Conservation (phyloP, 192 early-diverging fungal genomes). For the Mortierella hygrophila region DNA sequence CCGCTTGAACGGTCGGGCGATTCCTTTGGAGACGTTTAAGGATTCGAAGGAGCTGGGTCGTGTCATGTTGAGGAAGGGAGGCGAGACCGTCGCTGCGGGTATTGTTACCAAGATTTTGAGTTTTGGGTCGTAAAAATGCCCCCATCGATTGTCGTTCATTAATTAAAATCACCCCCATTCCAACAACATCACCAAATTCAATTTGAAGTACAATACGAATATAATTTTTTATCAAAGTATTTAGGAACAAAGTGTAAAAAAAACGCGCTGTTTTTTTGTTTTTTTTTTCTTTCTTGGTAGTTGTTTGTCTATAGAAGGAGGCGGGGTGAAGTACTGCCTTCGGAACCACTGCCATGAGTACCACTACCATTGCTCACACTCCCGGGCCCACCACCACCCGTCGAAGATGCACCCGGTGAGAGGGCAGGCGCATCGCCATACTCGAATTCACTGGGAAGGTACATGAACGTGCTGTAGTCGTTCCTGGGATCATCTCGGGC, state of each 20-base stretch:
- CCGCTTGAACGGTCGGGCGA: constrained; percentile 70
- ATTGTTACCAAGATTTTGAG: constrained; percentile 69
- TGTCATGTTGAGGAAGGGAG: constrained; percentile 86
- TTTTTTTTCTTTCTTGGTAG: background rate
- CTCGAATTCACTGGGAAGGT: constrained; percentile 41
- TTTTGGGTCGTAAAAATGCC: constrained; percentile 33
- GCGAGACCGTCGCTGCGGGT: constrained; percentile 92
- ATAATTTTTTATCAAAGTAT: no score
- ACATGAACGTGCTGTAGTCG: constrained; percentile 29
- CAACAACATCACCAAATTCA: no score
- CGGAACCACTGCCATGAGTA: background rate
- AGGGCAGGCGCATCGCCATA: constrained; percentile 39
- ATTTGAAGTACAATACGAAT: no score
- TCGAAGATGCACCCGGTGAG: constrained; percentile 22
- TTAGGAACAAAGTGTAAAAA: no score
- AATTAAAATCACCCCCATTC: no score
- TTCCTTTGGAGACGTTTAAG: constrained; percentile 89
- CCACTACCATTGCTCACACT: constrained; percentile 13
- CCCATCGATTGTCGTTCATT: no score
- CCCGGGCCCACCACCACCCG: background rate
- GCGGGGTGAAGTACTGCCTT: constrained; percentile 10
- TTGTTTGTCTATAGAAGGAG: background rate
- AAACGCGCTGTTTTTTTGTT: background rate
- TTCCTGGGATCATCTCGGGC: constrained; percentile 40
- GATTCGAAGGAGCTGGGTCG: constrained; percentile 92